phyloP scores from a whole-genome alignment of 2,329 filamentous ascomycete genomes.

The Penicillium sp. region DNA sequence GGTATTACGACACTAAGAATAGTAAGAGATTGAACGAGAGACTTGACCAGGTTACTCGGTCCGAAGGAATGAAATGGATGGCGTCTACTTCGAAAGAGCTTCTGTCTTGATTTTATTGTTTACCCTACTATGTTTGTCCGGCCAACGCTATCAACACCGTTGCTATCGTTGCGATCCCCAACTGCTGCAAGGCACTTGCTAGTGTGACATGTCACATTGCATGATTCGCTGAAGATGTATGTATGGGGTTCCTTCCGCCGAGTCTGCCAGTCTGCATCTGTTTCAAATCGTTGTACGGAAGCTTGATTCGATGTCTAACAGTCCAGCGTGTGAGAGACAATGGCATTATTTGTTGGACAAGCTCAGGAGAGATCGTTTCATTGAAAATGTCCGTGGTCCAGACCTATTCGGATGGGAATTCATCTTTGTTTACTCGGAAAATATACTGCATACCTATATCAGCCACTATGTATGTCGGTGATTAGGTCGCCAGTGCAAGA shows the following conservation, averaged over 20 bases:
- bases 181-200: constrained; percentile 11
- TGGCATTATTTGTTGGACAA: not conserved
- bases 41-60: not conserved
- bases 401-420: not conserved
- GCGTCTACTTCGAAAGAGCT: not conserved
- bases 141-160: constrained; percentile 10
- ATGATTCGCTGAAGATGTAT: constrained; percentile 3
- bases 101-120: constrained; percentile 6
- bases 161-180: constrained; percentile 14
- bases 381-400: not conserved
- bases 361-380: not conserved
- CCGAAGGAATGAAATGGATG: not conserved
- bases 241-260: not conserved
- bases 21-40: not conserved
- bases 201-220: constrained; percentile 10
- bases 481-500: not conserved
- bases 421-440: constrained; percentile 6
- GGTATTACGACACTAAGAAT: constrained; percentile 15
- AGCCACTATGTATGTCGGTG: constrained; percentile 4
- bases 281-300: not conserved
- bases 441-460: constrained; percentile 2
- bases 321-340: constrained; percentile 1
- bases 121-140: constrained; percentile 15
- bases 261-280: not conserved
- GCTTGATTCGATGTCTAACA: not conserved